phyloP scores from a whole-genome alignment of 2,329 filamentous ascomycete species.

The Colletotrichum siamense region DNA sequence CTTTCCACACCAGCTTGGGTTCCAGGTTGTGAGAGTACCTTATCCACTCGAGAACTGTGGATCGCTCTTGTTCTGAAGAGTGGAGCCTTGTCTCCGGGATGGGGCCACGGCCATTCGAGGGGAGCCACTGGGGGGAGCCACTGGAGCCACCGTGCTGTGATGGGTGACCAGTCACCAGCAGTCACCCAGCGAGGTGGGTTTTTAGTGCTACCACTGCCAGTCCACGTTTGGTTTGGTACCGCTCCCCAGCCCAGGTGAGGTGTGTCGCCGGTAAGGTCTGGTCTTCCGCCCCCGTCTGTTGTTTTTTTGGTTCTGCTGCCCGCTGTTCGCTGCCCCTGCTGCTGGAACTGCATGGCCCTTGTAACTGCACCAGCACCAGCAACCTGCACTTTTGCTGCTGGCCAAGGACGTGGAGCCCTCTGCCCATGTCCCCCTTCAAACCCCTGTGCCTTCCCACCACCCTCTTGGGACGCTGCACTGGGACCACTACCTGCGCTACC shows the following conservation, averaged over 20 bases:
- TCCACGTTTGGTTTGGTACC: slow-evolving; percentile 11
- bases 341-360: not conserved
- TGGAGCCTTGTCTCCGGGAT: slow-evolving; percentile 12
- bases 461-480: not conserved
- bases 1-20: not conserved
- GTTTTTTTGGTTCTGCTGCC: not conserved
- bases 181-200: slow-evolving; percentile 17
- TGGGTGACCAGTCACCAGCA: slow-evolving; percentile 3
- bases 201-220: slow-evolving; percentile 19
- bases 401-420: not conserved
- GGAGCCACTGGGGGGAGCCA: not conserved
- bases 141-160: slow-evolving; percentile 9
- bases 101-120: slow-evolving; percentile 1
- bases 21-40: too few relatives aligned
- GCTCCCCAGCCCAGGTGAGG: not conserved
- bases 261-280: not conserved
- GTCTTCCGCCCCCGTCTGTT: not conserved
- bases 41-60: not conserved
- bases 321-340: not conserved
- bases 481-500: not conserved
- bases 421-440: not conserved
- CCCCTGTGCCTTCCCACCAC: not conserved
- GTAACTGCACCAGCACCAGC: not conserved
- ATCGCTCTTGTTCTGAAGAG: not conserved
- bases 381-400: not conserved